These are phyloP conservation scores for Zopfochytrium polystomum DNA, from an alignment of 371 early-diverging fungal species.

Conservation along the genomic window DNA sequence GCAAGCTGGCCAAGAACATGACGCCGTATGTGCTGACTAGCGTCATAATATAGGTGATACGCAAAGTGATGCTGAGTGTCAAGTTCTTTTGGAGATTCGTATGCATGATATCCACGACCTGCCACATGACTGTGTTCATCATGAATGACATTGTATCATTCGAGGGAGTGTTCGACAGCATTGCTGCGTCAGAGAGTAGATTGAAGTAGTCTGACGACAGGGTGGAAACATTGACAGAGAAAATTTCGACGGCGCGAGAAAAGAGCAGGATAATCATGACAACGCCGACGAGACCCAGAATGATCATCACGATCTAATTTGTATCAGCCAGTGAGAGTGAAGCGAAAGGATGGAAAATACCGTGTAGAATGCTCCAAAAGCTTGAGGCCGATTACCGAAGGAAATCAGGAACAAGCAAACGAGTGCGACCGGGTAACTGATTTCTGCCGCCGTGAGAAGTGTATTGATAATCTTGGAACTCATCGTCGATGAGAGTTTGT, in stretches of 20 bases:
- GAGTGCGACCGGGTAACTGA: constrained; percentile 70
- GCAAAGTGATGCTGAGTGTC: constrained; percentile 54
- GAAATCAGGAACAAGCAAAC: constrained; percentile 77
- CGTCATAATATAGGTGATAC: constrained; percentile 76
- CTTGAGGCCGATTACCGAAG: constrained; percentile 70
- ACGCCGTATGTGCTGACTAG: constrained; percentile 77
- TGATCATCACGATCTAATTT: constrained; percentile 47
- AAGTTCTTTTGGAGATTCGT: constrained; percentile 65
- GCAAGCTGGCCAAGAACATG: constrained; percentile 46
- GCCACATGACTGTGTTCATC: not conserved
- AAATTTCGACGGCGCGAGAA: too few relatives aligned
- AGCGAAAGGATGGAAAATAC: constrained; percentile 62
- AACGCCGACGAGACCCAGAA: constrained; percentile 7
- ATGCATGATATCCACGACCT: constrained; percentile 6
- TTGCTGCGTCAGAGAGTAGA: too few relatives aligned
- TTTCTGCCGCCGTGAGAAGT: constrained; percentile 47
- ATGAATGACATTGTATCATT: constrained; percentile 21
- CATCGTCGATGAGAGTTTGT: too few relatives aligned
- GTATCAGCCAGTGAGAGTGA: constrained; percentile 69
- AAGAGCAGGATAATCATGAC: constrained; percentile 53
- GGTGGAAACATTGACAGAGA: constrained; percentile 64
- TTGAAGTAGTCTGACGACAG: too few relatives aligned
- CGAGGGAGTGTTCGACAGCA: constrained; percentile 20
- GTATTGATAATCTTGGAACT: constrained; percentile 8
- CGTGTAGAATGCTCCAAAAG: constrained; percentile 70